Evolutionary conservation across 176 grass and related monocot species (phyloP).

Genomic region (Oryza officinalis): DNA sequence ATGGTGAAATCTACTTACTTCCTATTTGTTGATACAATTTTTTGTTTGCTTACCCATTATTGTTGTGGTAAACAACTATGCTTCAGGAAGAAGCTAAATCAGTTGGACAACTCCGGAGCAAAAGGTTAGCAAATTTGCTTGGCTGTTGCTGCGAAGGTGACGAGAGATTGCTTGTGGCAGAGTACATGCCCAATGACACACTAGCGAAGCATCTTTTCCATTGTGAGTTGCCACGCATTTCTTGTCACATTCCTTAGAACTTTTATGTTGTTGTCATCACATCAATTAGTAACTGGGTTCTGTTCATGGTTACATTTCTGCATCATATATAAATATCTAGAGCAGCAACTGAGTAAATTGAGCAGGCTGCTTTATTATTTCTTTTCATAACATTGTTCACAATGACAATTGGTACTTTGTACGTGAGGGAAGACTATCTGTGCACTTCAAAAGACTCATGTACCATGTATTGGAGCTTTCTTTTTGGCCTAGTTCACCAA

Average conservation of each 20-base stretch:
- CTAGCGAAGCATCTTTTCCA: slow-evolving; percentile 97
- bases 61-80: not conserved
- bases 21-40: not conserved
- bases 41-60: not conserved
- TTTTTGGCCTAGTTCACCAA: not conserved
- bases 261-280: not conserved
- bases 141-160: slow-evolving; percentile 97
- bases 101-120: slow-evolving; percentile 81
- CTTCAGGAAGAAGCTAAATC: slow-evolving; percentile 92
- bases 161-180: slow-evolving; percentile 96
- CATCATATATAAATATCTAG: not conserved
- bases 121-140: slow-evolving; percentile 86
- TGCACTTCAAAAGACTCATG: not conserved
- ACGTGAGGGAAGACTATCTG: not conserved
- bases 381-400: not conserved
- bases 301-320: not conserved
- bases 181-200: slow-evolving; percentile 97
- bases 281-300: not conserved
- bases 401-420: slow-evolving; percentile 6
- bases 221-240: slow-evolving; percentile 61
- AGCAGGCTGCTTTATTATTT: not conserved
- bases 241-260: not conserved
- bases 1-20: not conserved
- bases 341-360: not conserved
- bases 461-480: not conserved